Evolutionary conservation across 2,329 filamentous ascomycete species (phyloP).

Genomic region (Alternaria novae-zelandiae): DNA sequence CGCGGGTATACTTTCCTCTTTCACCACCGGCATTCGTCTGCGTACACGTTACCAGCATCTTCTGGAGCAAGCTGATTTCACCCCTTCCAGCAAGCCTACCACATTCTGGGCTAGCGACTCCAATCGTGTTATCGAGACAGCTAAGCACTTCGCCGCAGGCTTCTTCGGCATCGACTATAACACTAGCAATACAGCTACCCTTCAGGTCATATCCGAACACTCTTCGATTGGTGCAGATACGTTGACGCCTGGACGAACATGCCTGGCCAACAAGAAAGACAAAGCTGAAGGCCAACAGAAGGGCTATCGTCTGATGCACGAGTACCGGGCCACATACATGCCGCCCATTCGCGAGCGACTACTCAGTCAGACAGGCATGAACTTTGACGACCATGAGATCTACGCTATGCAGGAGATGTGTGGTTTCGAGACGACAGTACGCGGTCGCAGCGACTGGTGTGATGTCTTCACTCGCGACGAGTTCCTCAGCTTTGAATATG

Average conservation of each 20-base stretch:
- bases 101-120: conserved; percentile 63
- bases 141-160: conserved; percentile 60
- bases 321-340: conserved; percentile 58
- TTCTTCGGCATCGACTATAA: conserved; percentile 62
- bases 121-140: conserved; percentile 62
- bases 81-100: conserved; percentile 13
- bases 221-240: conserved; percentile 60
- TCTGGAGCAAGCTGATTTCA: conserved; percentile 33
- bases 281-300: conserved; percentile 56
- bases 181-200: conserved; percentile 33
- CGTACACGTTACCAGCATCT: conserved; percentile 61
- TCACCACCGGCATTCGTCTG: conserved; percentile 61
- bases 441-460: conserved; percentile 63
- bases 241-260: conserved; percentile 61
- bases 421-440: conserved; percentile 63
- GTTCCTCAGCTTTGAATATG: conserved; percentile 64
- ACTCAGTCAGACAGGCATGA: conserved; percentile 50
- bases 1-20: conserved; percentile 61
- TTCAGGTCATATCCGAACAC: conserved; percentile 62
- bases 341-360: conserved; percentile 55
- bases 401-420: conserved; percentile 69
- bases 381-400: conserved; percentile 56
- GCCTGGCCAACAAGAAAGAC: conserved; percentile 49
- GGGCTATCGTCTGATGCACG: conserved; percentile 55
- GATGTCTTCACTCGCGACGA: conserved; percentile 61